Base-by-base conservation (phyloP, 2,329 filamentous ascomycete species). In the Aureobasidium sp. region DNA sequence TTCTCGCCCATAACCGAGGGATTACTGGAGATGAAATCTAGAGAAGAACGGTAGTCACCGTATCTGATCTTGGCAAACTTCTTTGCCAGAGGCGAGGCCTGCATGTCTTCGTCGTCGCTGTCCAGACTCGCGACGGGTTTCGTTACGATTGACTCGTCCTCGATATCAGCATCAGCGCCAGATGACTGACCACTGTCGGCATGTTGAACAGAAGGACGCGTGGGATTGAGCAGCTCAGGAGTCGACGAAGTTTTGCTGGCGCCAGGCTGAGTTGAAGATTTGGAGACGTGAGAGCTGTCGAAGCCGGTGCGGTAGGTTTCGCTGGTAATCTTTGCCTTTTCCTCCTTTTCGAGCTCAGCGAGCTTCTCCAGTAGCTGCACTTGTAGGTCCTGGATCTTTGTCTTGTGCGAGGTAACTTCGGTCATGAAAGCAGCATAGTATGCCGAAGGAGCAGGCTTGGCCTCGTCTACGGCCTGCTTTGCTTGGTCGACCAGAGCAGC, bases 401-500 rank as follows among this genome's bases (percentile, higher is more conserved):
- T 78, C 71, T 88, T 82, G 73, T 99, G 93, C 39, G 81, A 82
- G 65, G 85, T 82, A 17, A 97, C 84, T 69, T 94, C 93, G 52
- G 83, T 82, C 31, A 95, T 80, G 79, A 95, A 97, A 58, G 83
- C 87, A 52, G 83, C 80, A 72, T 89, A 91, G 56, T 89, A 79
- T 52, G 74, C 84, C 22, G 83, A 81, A 6, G 44, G 57, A 0
- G 83, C 81, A 64, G 87, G 85, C 75, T 88, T 88, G 22, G 74
- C 71, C 71, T 91, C 89, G 62, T 92, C 89, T 39, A 96, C 81
- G 56, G 88, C 85, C 67, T 90, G 86, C 75, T 96, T 97, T 45
- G 97, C 91, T 75, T 96, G 89, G 70, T 99, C 94, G 22, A 97
- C 83, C 69, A 99, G 76, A n/a, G 87, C 86, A n/a, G 90, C 90